A percentile compares a stretch with the other conserved stretches of the same genome.
These are phyloP conservation scores for Pichia sp. DNA, from an alignment of 1,139 yeast genomes.

Conservation along the genomic window DNA sequence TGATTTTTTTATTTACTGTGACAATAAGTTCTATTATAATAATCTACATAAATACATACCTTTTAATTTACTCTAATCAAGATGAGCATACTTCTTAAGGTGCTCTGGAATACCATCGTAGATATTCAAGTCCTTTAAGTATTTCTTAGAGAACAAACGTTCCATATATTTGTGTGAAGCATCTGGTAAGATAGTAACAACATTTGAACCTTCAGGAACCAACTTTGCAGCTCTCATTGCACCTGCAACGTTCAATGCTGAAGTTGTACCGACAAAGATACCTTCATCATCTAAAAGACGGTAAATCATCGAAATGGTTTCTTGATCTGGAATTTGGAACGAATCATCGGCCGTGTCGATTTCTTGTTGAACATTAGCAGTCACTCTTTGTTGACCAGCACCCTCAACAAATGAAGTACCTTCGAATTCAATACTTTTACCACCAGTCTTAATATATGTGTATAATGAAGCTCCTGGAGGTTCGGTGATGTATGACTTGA, in stretches of 20 bases:
- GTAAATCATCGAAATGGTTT: constrained; percentile 73
- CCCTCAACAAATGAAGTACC: constrained; percentile 93
- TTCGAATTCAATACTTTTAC: constrained; percentile 38
- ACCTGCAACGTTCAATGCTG: constrained; percentile 67
- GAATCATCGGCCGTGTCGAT: constrained; percentile 69
- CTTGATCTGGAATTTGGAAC: constrained; percentile 62
- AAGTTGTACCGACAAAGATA: constrained; percentile 76
- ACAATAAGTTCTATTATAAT: too few species aligned
- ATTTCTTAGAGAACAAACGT: constrained; percentile 64
- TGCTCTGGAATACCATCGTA: constrained; percentile 61
- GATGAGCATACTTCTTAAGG: constrained; percentile 57
- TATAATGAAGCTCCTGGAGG: constrained; percentile 90
- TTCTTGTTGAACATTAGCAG: constrained; percentile 72
- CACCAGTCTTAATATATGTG: constrained; percentile 55
- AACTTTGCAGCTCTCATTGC: constrained; percentile 47
- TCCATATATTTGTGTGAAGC: constrained; percentile 85
- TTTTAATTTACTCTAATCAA: constrained; percentile 17
- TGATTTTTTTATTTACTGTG: too few species aligned
- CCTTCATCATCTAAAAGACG: constrained; percentile 84
- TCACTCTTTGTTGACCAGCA: constrained; percentile 90
- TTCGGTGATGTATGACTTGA: constrained; percentile 70
- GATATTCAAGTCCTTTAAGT: constrained; percentile 69
- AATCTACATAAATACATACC: too few species aligned
- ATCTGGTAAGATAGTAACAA: constrained; percentile 81
- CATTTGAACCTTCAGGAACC: constrained; percentile 76